Percentiles rank a stretch among this genome's conserved stretches.
Evolutionary conservation across 192 early-diverging fungal species (phyloP).

Genomic region (Gaertneriomyces semiglobifer): DNA sequence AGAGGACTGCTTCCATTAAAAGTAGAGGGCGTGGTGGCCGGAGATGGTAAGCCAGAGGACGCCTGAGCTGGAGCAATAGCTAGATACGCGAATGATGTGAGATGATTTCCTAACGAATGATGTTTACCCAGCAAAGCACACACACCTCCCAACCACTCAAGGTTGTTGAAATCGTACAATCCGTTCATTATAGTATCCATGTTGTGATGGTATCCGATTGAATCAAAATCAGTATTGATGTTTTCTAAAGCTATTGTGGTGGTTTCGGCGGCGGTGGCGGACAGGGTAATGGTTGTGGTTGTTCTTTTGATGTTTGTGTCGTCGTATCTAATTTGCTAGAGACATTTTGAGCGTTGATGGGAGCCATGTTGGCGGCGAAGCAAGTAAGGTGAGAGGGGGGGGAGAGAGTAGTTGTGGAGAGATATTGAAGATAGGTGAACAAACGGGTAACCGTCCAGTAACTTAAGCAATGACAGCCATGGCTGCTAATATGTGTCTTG

Average conservation of each 20-base stretch:
- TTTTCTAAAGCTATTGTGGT: neutral
- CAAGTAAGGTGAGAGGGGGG: neutral
- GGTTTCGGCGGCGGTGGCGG: neutral
- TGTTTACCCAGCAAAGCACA: neutral
- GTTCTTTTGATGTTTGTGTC: neutral
- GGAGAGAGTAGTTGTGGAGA: neutral
- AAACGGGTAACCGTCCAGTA: neutral
- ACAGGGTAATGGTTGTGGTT: slow-evolving; percentile 1
- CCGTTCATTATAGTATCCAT: neutral
- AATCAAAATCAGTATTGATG: neutral
- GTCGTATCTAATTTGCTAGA: neutral
- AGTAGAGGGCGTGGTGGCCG: too few species aligned
- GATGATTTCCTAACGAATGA: neutral
- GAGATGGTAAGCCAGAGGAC: too few species aligned
- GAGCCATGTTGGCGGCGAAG: slow-evolving; percentile 4
- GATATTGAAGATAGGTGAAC: neutral
- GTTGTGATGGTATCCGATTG: neutral
- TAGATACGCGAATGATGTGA: neutral
- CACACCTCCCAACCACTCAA: neutral
- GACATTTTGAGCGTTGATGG: neutral
- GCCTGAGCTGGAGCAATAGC: neutral
- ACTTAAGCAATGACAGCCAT: neutral
- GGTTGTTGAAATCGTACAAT: neutral
- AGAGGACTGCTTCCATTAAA: too few species aligned
- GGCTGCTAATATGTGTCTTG: neutral